phyloP scores from a whole-genome alignment of 2,329 filamentous ascomycete genomes.

The Aspergillus eucalypticola region DNA sequence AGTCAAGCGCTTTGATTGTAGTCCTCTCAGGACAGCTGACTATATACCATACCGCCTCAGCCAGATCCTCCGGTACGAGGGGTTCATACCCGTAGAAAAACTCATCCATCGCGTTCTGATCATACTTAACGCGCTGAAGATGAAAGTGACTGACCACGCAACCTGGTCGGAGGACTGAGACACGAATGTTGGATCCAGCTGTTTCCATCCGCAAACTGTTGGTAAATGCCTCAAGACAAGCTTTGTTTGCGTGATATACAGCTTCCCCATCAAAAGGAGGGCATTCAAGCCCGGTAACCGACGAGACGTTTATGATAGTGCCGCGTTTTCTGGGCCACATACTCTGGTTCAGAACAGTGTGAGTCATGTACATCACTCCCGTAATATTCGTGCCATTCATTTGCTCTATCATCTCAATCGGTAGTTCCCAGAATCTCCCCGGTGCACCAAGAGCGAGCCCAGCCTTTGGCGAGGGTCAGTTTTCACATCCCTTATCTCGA shows the following conservation, averaged over 20 bases:
- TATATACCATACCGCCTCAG: too few relatives aligned
- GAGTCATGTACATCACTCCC: constrained; percentile 50
- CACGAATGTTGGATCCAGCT: constrained; percentile 49
- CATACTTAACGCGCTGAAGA: constrained; percentile 47
- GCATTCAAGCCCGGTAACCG: constrained; percentile 49
- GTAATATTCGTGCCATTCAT: constrained; percentile 54
- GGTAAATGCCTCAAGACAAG: constrained; percentile 51
- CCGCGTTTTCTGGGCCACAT: constrained; percentile 44
- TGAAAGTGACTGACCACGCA: constrained; percentile 54
- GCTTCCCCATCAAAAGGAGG: constrained; percentile 53
- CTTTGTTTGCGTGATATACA: constrained; percentile 53
- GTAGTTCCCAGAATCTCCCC: constrained; percentile 43
- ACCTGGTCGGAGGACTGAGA: constrained; percentile 50
- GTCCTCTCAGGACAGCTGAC: too few relatives aligned
- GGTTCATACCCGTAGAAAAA: constrained; percentile 47
- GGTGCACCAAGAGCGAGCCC: constrained; percentile 52
- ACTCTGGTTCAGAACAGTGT: constrained; percentile 47
- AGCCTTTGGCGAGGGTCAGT: constrained; percentile 29
- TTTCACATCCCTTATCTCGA: background rate
- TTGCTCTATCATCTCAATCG: constrained; percentile 44
- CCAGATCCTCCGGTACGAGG: too few relatives aligned
- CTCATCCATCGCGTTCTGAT: constrained; percentile 43
- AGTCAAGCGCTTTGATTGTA: too few relatives aligned
- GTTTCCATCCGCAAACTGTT: constrained; percentile 53
- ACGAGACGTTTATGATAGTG: constrained; percentile 53